phyloP scores from a whole-genome alignment of 2,329 filamentous ascomycete genomes.

The Colletotrichum somersetense region DNA sequence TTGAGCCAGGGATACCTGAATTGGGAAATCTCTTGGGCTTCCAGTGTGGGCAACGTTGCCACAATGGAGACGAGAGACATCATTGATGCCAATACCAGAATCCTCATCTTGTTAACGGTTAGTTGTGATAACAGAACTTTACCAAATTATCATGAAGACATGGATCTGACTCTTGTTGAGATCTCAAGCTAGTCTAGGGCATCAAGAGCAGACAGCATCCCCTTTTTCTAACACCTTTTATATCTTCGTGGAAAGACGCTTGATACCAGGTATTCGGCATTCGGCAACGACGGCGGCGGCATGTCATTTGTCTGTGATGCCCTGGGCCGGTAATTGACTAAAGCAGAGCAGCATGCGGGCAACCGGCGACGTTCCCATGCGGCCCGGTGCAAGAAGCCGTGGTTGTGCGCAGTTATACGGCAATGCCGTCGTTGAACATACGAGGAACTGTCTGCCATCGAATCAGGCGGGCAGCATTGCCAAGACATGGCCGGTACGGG shows the following conservation, averaged over 20 bases:
- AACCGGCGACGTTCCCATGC: slow-evolving; percentile 29
- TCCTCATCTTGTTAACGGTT: slow-evolving; percentile 14
- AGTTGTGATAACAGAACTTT: background rate
- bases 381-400: slow-evolving; percentile 33
- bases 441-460: background rate
- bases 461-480: background rate
- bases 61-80: slow-evolving; percentile 16
- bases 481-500: background rate
- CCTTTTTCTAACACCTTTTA: background rate
- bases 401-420: slow-evolving; percentile 9
- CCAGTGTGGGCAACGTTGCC: slow-evolving; percentile 17
- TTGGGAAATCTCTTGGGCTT: slow-evolving; percentile 5
- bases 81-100: background rate
- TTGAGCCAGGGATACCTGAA: slow-evolving; percentile 40
- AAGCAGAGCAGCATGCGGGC: slow-evolving; percentile 15
- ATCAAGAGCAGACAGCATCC: background rate
- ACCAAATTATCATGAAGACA: background rate
- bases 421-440: slow-evolving; percentile 9
- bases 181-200: background rate
- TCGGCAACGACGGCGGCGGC: background rate
- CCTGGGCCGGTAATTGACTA: background rate
- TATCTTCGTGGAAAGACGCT: background rate
- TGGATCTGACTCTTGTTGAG: background rate
- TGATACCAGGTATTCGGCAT: too few species aligned
- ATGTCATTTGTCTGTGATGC: slow-evolving; percentile 3